These are phyloP conservation scores for Mimosa bimucronata DNA, from an alignment of 306 rosid genomes.

Conservation along the genomic window DNA sequence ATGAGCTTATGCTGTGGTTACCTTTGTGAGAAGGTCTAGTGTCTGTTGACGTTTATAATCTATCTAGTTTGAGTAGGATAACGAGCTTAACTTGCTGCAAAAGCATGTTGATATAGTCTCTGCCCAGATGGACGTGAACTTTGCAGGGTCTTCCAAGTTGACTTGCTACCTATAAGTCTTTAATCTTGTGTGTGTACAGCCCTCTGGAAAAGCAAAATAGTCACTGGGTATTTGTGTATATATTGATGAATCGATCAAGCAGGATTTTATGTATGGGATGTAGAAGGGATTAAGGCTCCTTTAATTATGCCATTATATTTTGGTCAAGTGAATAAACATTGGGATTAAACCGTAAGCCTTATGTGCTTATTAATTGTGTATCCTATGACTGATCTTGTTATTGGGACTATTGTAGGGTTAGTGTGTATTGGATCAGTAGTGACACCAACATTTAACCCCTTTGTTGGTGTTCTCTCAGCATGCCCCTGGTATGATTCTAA, in stretches of 20 bases:
- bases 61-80: slow-evolving; percentile 36
- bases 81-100: slow-evolving; percentile 23
- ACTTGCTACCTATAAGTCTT: neutral
- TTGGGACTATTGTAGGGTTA: slow-evolving; percentile 95
- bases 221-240: neutral
- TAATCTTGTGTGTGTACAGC: neutral
- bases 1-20: neutral
- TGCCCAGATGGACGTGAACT: slow-evolving; percentile 33
- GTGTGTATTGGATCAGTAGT: slow-evolving; percentile 83
- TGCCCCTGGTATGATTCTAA: slow-evolving; percentile 94
- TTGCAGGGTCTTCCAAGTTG: slow-evolving; percentile 36
- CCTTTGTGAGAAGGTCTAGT: neutral
- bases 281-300: slow-evolving; percentile 38
- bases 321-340: slow-evolving; percentile 49
- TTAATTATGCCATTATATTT: slow-evolving; percentile 35
- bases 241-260: slow-evolving; percentile 32
- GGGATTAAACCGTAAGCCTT: slow-evolving; percentile 54
- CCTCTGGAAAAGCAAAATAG: neutral
- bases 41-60: slow-evolving; percentile 8
- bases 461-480: slow-evolving; percentile 94
- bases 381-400: slow-evolving; percentile 75
- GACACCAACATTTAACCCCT: slow-evolving; percentile 83
- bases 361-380: slow-evolving; percentile 56
- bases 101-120: slow-evolving; percentile 29
- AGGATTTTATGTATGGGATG: slow-evolving; percentile 43